Conservation (phyloP, 805 yeast species). For the Cyberlindnera lachancei region DNA sequence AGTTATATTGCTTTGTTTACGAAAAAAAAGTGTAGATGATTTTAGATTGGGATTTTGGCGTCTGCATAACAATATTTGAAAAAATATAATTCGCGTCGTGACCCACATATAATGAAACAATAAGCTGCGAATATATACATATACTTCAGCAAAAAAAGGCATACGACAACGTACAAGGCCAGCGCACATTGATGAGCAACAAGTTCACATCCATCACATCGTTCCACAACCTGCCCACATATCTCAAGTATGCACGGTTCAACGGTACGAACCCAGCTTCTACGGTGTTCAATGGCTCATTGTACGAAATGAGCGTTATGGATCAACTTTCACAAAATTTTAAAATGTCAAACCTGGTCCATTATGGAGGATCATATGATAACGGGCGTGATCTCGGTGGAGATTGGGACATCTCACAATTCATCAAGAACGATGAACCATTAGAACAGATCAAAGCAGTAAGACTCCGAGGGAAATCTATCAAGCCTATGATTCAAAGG, state of each 20-base stretch:
- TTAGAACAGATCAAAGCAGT: neutral
- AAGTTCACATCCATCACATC: neutral
- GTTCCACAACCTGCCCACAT: constrained; percentile 3
- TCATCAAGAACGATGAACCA: neutral
- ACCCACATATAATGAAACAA: too few relatives aligned
- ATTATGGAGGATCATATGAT: constrained; percentile 21
- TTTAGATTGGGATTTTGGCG: too few relatives aligned
- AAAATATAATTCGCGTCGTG: too few relatives aligned
- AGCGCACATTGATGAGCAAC: too few relatives aligned
- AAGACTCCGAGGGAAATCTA: constrained; percentile 3
- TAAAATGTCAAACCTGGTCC: constrained; percentile 4
- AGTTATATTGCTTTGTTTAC: too few relatives aligned
- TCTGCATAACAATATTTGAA: too few relatives aligned
- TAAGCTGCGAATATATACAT: too few relatives aligned
- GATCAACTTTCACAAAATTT: constrained; percentile 7
- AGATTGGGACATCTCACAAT: constrained; percentile 10
- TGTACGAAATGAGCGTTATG: constrained; percentile 18
- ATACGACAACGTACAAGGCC: too few relatives aligned
- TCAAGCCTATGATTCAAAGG: constrained; percentile 9
- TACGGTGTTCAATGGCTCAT: constrained; percentile 20
- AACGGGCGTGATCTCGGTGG: constrained; percentile 21
- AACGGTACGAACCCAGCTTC: constrained; percentile 13
- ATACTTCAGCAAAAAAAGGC: too few relatives aligned
- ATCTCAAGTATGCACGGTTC: constrained; percentile 13
- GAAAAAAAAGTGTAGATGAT: too few relatives aligned